Evolutionary conservation across 139 green algal species (phyloP), one percentile per base, ranked within the genome.

Genomic region (Nannochloris sp.): DNA sequence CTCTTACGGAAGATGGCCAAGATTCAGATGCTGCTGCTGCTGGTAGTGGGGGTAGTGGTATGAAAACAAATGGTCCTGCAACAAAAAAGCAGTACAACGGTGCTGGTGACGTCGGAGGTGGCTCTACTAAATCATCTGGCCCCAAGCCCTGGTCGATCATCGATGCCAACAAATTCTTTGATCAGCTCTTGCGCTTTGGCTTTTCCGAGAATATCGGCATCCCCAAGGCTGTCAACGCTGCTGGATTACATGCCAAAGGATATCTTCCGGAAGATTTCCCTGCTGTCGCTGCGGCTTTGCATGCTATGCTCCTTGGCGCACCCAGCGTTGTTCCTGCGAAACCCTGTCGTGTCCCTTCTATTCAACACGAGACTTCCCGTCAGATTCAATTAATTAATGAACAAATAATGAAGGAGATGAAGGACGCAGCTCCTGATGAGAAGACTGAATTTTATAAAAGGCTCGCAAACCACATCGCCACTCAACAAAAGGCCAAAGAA

Each of bases 131-230:
- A 29, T 46, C 29, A 9, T 14, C 25, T 1, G 25, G 32, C 6
- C 29, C n/a, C 56, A 64, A 64, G n/a, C 8, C 8, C 10, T 64
- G 56, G 56, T 15, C 56, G 29, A 57, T 48, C 15, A 55, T 24
- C 29, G 36, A 64, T 48, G 56, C 46, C 36, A 25, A 54, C 36
- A 64, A 7, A 13, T 5, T 64, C 24, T 64, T 64, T 64, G 56
- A 64, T 25, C 14, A 25, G 15, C 4, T 64, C 24, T 14, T 64
- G n/a, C 24, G 56, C 29, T 57, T 55, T 48, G 56, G 56, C 9
- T 38, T 64, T n/a, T 23, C 23, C 19, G n/a, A 31, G 25, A 25
- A 57, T 14, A 51, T 19, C 42, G 19, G 23, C 6, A 32, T 64
- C 13, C 15, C 19, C 5, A 31, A 7, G 6, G 24, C 56, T 14